A percentile compares a stretch with the other conserved stretches of the same genome.
Evolutionary conservation across 371 early-diverging fungal genomes (phyloP).

Genomic region (Blyttiomyces sp.): DNA sequence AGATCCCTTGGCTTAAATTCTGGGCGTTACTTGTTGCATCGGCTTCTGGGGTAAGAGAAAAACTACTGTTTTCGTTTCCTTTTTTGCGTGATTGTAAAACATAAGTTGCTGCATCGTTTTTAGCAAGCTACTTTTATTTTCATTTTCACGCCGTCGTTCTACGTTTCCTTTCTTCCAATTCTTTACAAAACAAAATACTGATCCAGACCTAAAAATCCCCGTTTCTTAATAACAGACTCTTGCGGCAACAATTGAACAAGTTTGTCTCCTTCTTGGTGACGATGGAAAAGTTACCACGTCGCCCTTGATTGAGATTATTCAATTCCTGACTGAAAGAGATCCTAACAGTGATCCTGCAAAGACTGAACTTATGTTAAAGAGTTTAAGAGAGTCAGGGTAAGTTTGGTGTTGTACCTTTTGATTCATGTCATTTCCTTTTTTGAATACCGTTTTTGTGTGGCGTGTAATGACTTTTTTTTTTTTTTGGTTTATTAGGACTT

Average conservation of each 20-base stretch:
- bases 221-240: constrained; percentile 27
- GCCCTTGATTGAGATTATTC: constrained; percentile 25
- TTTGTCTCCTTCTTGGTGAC: constrained; percentile 29
- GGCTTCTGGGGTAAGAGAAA: constrained; percentile 38
- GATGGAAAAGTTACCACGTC: constrained; percentile 25
- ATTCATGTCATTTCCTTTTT: neutral
- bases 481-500: too few species aligned
- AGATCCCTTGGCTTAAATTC: constrained; percentile 45
- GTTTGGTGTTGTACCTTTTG: neutral
- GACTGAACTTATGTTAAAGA: neutral
- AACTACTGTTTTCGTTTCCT: too few species aligned
- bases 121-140: too few species aligned
- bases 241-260: constrained; percentile 32
- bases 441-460: neutral
- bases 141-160: neutral
- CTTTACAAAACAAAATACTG: neutral
- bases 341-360: constrained; percentile 2
- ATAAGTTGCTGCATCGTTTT: neutral
- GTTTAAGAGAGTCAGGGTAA: constrained; percentile 1
- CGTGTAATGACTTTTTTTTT: neutral
- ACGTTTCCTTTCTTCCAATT: neutral
- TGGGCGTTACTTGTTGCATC: constrained; percentile 45
- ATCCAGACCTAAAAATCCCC: neutral
- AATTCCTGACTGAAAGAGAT: constrained; percentile 32
- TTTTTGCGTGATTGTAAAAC: too few species aligned